A percentile compares a stretch with the other conserved stretches of the same genome.
Evolutionary conservation across 345 rosid species (phyloP).

Genomic region (Gossypioides kirkii): DNA sequence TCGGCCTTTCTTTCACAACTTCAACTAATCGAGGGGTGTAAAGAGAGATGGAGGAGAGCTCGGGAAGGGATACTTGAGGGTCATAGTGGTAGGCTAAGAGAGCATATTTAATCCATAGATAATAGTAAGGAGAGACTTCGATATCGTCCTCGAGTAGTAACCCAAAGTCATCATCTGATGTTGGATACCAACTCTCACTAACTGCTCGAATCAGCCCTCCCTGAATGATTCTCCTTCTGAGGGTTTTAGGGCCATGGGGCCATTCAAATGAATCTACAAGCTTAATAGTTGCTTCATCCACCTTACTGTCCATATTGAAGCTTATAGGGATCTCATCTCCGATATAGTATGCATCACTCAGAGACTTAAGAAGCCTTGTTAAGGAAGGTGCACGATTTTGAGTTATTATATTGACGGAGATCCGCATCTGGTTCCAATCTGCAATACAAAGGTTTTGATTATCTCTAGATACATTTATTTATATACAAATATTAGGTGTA

Average conservation of each 20-base stretch:
- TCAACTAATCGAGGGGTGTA: slow-evolving; percentile 88
- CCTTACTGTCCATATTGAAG: slow-evolving; percentile 96
- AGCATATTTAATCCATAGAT: slow-evolving; percentile 90
- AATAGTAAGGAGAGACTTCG: slow-evolving; percentile 94
- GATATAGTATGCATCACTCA: slow-evolving; percentile 68
- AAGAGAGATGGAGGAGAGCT: slow-evolving; percentile 82
- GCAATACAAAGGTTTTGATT: slow-evolving; percentile 13
- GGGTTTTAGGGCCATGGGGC: slow-evolving; percentile 87
- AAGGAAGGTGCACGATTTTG: slow-evolving; percentile 75
- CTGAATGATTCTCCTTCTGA: slow-evolving; percentile 92
- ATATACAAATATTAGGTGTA: too few species aligned
- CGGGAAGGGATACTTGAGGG: slow-evolving; percentile 76
- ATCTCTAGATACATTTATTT: too few species aligned
- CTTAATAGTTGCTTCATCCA: slow-evolving; percentile 77
- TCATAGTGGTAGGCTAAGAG: slow-evolving; percentile 88
- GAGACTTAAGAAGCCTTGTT: slow-evolving; percentile 68
- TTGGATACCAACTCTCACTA: slow-evolving; percentile 98
- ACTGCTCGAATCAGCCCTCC: slow-evolving; percentile 97
- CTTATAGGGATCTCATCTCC: slow-evolving; percentile 80
- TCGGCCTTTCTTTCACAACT: slow-evolving; percentile 93
- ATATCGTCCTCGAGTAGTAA: slow-evolving; percentile 92
- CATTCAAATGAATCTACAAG: slow-evolving; percentile 71
- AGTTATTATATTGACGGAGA: slow-evolving; percentile 84
- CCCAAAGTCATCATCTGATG: slow-evolving; percentile 83
- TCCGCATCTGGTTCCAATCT: slow-evolving; percentile 95